Evolutionary conservation across 192 early-diverging fungal genomes (phyloP).

Genomic region (Coemansia sp.): DNA sequence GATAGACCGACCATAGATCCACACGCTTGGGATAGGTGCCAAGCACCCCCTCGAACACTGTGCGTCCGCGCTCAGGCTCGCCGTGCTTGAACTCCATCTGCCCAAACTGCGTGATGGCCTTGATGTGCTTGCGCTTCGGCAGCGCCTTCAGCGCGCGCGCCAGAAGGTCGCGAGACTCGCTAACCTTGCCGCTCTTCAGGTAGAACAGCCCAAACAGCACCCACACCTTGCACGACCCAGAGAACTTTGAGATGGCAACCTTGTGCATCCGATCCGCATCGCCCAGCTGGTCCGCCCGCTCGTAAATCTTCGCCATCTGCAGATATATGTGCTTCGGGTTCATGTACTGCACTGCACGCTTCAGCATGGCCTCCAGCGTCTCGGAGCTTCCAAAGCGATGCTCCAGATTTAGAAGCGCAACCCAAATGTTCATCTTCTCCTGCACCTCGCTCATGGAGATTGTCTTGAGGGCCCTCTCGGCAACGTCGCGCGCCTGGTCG

Average conservation of each 20-base stretch:
- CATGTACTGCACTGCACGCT: conserved; percentile 78
- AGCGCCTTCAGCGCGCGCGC: conserved; percentile 77
- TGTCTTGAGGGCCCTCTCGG: conserved; percentile 89
- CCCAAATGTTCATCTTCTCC: conserved; percentile 98
- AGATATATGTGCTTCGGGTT: conserved; percentile 89
- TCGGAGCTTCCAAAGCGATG: conserved; percentile 89
- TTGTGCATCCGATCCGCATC: conserved; percentile 69
- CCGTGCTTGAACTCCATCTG: conserved; percentile 98
- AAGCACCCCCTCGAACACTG: conserved; percentile 95
- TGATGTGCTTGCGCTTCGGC: conserved; percentile 93
- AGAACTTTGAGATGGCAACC: conserved; percentile 81
- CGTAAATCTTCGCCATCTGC: conserved; percentile 87
- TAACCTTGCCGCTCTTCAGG: conserved; percentile 66
- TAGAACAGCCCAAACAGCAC: conserved; percentile 79
- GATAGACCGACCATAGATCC: conserved; percentile 95
- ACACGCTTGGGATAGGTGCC: conserved; percentile 88
- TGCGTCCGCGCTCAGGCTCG: conserved; percentile 94
- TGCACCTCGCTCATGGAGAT: conserved; percentile 90
- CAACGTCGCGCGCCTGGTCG: conserved; percentile 87
- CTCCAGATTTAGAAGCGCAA: conserved; percentile 93
- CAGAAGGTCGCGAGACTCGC: conserved; percentile 75
- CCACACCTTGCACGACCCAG: conserved; percentile 90
- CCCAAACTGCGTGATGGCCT: conserved; percentile 92
- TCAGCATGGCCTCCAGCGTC: conserved; percentile 76
- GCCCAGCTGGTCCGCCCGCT: conserved; percentile 72